Evolutionary conservation across 2,329 filamentous ascomycete genomes (phyloP).

Genomic region (Stachybotrys chartarum): DNA sequence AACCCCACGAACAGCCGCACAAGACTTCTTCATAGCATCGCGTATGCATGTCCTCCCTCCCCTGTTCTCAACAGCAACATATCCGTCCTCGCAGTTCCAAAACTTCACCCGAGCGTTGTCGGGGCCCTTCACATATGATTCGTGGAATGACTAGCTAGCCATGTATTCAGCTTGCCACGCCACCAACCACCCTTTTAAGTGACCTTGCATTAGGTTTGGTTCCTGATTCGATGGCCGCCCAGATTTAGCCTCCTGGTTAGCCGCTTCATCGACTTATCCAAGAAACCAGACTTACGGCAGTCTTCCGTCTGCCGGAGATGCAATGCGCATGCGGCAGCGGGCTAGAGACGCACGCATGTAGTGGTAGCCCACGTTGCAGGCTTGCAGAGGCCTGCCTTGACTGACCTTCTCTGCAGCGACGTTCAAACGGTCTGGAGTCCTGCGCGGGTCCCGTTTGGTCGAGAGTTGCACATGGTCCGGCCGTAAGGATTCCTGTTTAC

Average conservation of each 20-base stretch:
- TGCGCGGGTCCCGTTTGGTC: neutral
- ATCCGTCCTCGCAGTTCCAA: too few relatives aligned
- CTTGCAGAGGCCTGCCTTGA: neutral
- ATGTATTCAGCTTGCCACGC: neutral
- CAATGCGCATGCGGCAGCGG: neutral
- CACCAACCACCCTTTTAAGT: neutral
- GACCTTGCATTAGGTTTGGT: neutral
- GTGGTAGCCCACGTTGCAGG: neutral
- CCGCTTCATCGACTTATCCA: neutral
- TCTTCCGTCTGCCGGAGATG: neutral
- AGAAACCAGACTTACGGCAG: neutral
- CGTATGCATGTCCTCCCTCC: too few relatives aligned
- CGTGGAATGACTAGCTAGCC: neutral
- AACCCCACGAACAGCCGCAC: too few relatives aligned
- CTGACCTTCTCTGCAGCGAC: neutral
- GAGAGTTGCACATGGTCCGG: neutral
- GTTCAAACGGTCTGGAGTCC: neutral
- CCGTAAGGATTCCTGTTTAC: neutral
- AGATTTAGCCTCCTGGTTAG: neutral
- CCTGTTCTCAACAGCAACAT: too few relatives aligned
- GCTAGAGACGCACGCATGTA: too few relatives aligned
- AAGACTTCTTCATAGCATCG: too few relatives aligned
- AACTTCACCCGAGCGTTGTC: too few relatives aligned
- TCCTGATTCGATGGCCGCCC: neutral
- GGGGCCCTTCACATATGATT: neutral